Conservation (phyloP, 768 basidiomycete genomes). For the Tricholoma bakamatsutake region DNA sequence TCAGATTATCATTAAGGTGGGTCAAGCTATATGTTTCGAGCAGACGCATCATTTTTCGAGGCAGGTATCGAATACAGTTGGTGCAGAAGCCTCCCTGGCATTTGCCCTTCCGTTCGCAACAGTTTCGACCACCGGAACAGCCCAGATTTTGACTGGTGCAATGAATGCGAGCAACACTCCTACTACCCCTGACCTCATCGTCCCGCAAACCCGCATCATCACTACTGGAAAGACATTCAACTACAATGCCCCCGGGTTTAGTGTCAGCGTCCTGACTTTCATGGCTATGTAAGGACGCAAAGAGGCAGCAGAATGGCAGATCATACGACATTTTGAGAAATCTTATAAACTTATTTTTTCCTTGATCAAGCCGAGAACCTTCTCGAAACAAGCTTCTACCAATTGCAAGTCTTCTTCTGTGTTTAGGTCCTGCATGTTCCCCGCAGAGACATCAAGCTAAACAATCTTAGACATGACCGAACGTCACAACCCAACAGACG, state of each 20-base stretch:
- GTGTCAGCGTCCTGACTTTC: constrained; percentile 34
- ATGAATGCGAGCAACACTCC: constrained; percentile 52
- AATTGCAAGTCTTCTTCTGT: constrained; percentile 45
- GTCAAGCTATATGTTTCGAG: not conserved
- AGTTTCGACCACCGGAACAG: constrained; percentile 38
- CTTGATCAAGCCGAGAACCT: constrained; percentile 24
- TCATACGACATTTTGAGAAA: constrained; percentile 8
- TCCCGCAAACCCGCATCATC: constrained; percentile 41
- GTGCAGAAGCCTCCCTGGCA: constrained; percentile 32
- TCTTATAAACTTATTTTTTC: constrained; percentile 16
- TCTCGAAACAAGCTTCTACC: constrained; percentile 37
- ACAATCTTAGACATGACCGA: not conserved
- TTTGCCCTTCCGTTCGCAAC: constrained; percentile 50
- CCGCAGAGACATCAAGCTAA: constrained; percentile 63
- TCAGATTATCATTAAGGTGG: constrained; percentile 55
- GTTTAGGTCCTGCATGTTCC: constrained; percentile 74
- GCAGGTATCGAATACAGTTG: constrained; percentile 51
- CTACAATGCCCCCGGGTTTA: constrained; percentile 46
- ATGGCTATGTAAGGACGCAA: constrained; percentile 13
- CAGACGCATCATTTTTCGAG: not conserved
- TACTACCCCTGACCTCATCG: constrained; percentile 37
- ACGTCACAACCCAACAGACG: constrained; percentile 3
- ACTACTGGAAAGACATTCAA: constrained; percentile 44
- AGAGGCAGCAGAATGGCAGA: not conserved
- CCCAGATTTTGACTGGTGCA: constrained; percentile 45